phyloP scores from a whole-genome alignment of 345 rosid genomes.

The Bruguiera gymnorhiza region DNA sequence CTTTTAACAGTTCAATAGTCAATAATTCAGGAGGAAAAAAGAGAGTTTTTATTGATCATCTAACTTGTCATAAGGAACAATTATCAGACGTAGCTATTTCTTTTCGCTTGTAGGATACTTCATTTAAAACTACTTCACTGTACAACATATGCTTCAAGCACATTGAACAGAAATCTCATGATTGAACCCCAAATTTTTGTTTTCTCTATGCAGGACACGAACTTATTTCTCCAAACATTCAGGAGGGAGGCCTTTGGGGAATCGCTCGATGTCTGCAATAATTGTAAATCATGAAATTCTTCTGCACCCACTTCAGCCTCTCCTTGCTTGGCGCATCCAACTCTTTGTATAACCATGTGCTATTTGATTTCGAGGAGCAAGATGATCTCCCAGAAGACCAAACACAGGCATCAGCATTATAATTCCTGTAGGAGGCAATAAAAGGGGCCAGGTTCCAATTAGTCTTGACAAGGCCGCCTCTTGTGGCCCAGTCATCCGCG shows the following conservation, averaged over 20 bases:
- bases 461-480: conserved; percentile 1
- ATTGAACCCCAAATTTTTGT: neutral
- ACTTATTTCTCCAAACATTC: neutral
- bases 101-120: too few relatives aligned
- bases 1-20: too few relatives aligned
- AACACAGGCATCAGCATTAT: neutral
- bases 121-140: too few relatives aligned
- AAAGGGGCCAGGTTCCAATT: neutral
- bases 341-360: neutral
- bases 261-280: conserved; percentile 1
- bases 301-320: neutral
- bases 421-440: neutral
- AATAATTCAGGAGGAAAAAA: too few relatives aligned
- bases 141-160: too few relatives aligned
- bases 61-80: too few relatives aligned
- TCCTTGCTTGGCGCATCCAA: neutral
- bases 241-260: neutral
- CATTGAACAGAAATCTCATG: neutral
- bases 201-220: neutral
- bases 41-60: too few relatives aligned
- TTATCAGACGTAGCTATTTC: too few relatives aligned
- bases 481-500: conserved; percentile 2
- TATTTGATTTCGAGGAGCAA: neutral
- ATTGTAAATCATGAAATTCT: neutral
- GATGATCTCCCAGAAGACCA: neutral